Conservation (phyloP, 2,329 filamentous ascomycete genomes). For the Claviceps arundinis region DNA sequence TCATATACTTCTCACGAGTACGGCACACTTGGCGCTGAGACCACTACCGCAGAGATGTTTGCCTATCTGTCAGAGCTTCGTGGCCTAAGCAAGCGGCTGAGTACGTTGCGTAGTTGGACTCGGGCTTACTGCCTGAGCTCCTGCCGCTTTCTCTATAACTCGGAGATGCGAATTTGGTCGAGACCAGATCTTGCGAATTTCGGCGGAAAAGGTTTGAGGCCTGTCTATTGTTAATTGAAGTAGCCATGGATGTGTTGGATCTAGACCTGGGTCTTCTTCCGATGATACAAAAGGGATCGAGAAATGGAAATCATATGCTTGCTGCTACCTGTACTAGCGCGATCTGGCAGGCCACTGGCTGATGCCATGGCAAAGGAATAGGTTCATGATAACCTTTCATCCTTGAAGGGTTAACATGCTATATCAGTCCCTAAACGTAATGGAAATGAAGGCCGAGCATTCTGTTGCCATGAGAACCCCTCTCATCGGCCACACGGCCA, state of each 20-base stretch:
- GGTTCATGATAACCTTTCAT: too few species aligned
- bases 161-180: constrained; percentile 16
- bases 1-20: constrained; percentile 23
- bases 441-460: not conserved
- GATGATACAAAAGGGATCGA: too few species aligned
- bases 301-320: too few species aligned
- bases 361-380: too few species aligned
- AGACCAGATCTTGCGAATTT: constrained; percentile 6
- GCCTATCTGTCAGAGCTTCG: not conserved
- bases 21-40: constrained; percentile 33
- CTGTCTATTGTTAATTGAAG: not conserved
- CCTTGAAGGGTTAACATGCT: too few species aligned
- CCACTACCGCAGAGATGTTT: not conserved
- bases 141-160: constrained; percentile 25
- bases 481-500: too few species aligned
- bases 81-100: not conserved
- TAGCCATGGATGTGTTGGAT: too few species aligned
- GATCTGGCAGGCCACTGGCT: too few species aligned
- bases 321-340: too few species aligned
- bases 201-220: constrained; percentile 1
- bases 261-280: too few species aligned
- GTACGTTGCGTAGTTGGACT: not conserved
- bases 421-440: too few species aligned
- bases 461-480: too few species aligned
- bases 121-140: constrained; percentile 27